Conservation (phyloP, 2,329 filamentous ascomycete genomes). For the Emergomyces pasteurianus region DNA sequence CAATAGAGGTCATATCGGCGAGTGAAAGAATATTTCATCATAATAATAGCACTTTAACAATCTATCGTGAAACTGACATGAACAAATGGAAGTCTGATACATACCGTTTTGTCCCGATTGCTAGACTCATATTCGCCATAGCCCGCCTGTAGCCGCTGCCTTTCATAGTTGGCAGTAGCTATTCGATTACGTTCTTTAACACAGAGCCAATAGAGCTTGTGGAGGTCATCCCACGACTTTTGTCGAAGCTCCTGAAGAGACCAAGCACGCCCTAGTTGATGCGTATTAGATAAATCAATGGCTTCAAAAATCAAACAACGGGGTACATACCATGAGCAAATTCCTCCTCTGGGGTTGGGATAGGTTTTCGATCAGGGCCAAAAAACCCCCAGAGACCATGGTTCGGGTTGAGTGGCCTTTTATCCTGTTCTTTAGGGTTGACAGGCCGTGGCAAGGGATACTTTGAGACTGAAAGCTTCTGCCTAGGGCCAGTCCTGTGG, state of each 20-base stretch:
- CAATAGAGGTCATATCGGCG: conserved; percentile 20
- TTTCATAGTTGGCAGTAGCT: conserved; percentile 62
- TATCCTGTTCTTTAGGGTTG: conserved; percentile 41
- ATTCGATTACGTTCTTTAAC: conserved; percentile 82
- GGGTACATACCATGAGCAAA: conserved; percentile 50
- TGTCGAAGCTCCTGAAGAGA: conserved; percentile 69
- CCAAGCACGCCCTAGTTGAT: conserved; percentile 59
- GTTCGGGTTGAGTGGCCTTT: conserved; percentile 47
- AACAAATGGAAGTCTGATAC: conserved; percentile 18
- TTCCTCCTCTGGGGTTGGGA: conserved; percentile 62
- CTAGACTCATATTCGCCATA: conserved; percentile 61
- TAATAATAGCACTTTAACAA: neutral
- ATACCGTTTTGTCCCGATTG: conserved; percentile 54
- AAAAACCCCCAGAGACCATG: conserved; percentile 96
- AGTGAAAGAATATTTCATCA: conserved; percentile 20
- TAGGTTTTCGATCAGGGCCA: conserved; percentile 52
- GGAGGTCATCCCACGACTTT: conserved; percentile 90
- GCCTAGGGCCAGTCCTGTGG: conserved; percentile 61
- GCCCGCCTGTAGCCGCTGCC: conserved; percentile 53
- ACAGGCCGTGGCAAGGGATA: conserved; percentile 40
- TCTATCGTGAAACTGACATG: neutral
- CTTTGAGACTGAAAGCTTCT: conserved; percentile 61
- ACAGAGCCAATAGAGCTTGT: conserved; percentile 89
- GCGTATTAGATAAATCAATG: neutral
- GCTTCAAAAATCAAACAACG: neutral